phyloP scores from a whole-genome alignment of 169 alveolate species.

The Toxoplasma gondii region DNA sequence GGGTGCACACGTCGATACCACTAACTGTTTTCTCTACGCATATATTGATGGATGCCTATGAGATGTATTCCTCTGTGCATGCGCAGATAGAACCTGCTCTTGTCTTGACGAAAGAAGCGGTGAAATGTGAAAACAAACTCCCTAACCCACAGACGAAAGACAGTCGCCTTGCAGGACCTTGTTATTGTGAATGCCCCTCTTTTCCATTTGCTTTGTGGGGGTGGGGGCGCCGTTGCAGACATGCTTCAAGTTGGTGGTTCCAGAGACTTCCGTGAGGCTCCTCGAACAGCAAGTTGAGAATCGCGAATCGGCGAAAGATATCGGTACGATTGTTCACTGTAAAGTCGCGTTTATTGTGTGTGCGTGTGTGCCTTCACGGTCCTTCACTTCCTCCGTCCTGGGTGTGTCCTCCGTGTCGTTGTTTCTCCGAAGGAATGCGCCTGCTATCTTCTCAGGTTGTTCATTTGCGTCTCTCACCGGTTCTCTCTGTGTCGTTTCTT shows the following conservation, averaged over 20 bases:
- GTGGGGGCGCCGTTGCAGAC: neutral
- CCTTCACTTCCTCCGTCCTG: neutral
- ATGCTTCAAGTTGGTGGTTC: slow-evolving; percentile 63
- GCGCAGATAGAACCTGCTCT: too few relatives aligned
- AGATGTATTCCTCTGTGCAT: too few relatives aligned
- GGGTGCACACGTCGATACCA: too few relatives aligned
- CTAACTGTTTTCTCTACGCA: too few relatives aligned
- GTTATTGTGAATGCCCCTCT: too few relatives aligned
- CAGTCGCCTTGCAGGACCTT: too few relatives aligned
- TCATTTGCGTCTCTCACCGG: neutral
- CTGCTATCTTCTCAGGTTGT: neutral
- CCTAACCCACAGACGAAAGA: too few relatives aligned
- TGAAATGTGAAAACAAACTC: too few relatives aligned
- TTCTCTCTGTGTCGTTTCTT: neutral
- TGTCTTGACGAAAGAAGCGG: too few relatives aligned
- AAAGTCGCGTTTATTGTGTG: neutral
- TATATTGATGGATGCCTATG: too few relatives aligned
- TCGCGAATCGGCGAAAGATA: neutral
- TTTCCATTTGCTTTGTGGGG: too few relatives aligned
- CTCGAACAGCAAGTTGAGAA: neutral
- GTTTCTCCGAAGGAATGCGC: neutral
- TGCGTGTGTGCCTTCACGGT: neutral
- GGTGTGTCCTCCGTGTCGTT: neutral
- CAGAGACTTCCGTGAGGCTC: slow-evolving; percentile 56
- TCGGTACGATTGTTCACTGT: neutral